Evolutionary conservation across 352 stramenopile species (phyloP).

Genomic region (Globisporangium cystogenes): DNA sequence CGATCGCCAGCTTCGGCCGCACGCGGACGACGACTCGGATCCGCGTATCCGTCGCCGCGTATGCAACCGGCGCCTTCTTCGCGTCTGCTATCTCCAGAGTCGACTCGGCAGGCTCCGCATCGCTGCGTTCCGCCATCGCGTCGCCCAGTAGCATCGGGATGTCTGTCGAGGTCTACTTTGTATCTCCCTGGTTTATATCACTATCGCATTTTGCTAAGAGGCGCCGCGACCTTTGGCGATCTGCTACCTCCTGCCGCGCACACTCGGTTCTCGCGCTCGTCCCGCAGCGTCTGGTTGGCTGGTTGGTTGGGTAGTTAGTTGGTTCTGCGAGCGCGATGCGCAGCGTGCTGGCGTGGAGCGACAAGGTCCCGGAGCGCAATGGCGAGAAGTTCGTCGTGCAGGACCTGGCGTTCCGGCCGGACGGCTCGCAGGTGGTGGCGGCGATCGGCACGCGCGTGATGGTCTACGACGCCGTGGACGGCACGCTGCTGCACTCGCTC

Average conservation of each 20-base stretch:
- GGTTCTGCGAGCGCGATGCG: conserved; percentile 71
- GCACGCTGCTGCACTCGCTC: conserved; percentile 88
- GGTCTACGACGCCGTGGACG: conserved; percentile 89
- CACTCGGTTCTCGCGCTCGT: no score
- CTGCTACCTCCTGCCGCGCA: no score
- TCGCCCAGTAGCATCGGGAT: no score
- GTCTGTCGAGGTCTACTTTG: no score
- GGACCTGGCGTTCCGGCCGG: conserved; percentile 88
- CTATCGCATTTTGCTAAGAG: no score
- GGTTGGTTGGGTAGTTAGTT: no score
- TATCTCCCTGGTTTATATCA: no score
- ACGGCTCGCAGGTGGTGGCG: conserved; percentile 87
- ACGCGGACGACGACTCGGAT: conserved; percentile 55
- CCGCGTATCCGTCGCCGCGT: not conserved
- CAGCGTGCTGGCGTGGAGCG: conserved; percentile 74
- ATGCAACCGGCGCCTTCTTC: no score
- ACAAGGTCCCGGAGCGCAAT: conserved; percentile 86
- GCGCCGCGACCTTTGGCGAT: no score
- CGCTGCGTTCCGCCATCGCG: no score
- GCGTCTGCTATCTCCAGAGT: no score
- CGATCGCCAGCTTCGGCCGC: conserved; percentile 28
- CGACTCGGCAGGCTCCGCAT: not conserved
- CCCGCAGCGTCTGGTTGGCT: no score
- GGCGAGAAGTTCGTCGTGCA: conserved; percentile 83
- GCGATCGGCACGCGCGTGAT: conserved; percentile 90